Base-by-base conservation (phyloP, 345 rosid species). In the Citrus reticulata region DNA sequence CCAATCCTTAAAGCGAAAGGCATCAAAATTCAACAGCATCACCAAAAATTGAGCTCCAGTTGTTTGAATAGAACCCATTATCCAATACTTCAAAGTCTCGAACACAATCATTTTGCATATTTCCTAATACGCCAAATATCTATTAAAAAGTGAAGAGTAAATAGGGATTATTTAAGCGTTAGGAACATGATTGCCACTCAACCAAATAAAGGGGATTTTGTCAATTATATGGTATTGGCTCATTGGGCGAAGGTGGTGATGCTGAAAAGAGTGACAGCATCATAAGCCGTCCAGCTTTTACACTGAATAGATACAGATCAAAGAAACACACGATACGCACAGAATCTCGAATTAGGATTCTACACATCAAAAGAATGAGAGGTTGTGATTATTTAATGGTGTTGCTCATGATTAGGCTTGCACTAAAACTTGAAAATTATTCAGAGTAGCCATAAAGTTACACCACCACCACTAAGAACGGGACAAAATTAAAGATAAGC, bases 331-430 rank as follows among this genome's bases (percentile, higher is more conserved):
- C 2, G 6, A 29, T 49, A 29, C 72, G 60, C 42, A 71, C 60
- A 55, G 73, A 77, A 77, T 66, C 77, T 24, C 61, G 70, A 77
- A 65, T 14, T 35, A 34, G 46, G 42, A 72, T 62, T 63, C 64
- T 69, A 3, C 65, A 30, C 22, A n/a, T 46, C 13, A 62, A 39
- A 61, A 20, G 25, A 55, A 58, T 25, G 24, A 7, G 11, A 73
- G 75, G 39, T 72, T 55, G n/a, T 51, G 79, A 35, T 72, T 81
- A 29, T 65, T 72, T 77, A 77, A 81, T 81, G 30, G 65, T 30
- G 74, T 25, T 67, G 42, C 37, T 79, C 74, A 82, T 84, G 75
- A 84, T 81, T 77, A 77, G 70, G 22, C 68, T 72, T 64, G 83
- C 84, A 79, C 79, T 78, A 75, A 66, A 66, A 78, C 25, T 59